A percentile compares a stretch with the other conserved stretches of the same genome.
Evolutionary conservation across 345 rosid genomes (phyloP).

Genomic region (Eucalyptus cladocalyx): DNA sequence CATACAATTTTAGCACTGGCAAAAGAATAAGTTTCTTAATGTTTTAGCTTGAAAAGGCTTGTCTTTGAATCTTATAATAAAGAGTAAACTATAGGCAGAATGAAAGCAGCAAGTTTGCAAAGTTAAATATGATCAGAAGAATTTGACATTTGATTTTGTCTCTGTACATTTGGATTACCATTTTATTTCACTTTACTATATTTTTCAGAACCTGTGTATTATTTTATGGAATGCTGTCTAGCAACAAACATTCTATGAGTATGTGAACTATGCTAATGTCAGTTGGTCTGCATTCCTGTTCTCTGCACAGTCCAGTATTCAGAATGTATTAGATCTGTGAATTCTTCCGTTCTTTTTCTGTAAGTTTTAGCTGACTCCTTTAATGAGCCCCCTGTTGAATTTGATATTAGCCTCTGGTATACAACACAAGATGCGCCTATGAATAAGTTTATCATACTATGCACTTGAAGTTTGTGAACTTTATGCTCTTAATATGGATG

Average conservation of each 20-base stretch:
- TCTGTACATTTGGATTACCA: not conserved
- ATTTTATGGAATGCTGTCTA: not conserved
- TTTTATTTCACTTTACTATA: not conserved
- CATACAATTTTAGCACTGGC: not conserved
- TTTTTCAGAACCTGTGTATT: not conserved
- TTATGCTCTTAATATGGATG: not conserved
- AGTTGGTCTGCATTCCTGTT: not conserved
- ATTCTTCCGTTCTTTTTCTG: not conserved
- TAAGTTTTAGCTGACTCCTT: not conserved
- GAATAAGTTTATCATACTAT: not conserved
- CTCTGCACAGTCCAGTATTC: not conserved
- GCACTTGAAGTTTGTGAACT: not conserved
- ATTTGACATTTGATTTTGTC: not conserved
- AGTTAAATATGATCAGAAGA: not conserved
- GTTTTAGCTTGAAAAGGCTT: not conserved
- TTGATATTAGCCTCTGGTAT: not conserved
- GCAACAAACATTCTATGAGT: not conserved
- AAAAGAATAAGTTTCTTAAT: not conserved
- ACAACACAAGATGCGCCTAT: not conserved
- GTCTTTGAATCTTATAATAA: not conserved
- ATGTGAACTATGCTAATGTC: not conserved
- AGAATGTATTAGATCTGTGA: not conserved
- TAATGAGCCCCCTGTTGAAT: not conserved
- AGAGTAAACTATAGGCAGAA: not conserved
- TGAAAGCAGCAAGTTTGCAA: not conserved